Conservation (phyloP, 1,284 basidiomycete genomes). For the Cryptococcus deneoformans region DNA sequence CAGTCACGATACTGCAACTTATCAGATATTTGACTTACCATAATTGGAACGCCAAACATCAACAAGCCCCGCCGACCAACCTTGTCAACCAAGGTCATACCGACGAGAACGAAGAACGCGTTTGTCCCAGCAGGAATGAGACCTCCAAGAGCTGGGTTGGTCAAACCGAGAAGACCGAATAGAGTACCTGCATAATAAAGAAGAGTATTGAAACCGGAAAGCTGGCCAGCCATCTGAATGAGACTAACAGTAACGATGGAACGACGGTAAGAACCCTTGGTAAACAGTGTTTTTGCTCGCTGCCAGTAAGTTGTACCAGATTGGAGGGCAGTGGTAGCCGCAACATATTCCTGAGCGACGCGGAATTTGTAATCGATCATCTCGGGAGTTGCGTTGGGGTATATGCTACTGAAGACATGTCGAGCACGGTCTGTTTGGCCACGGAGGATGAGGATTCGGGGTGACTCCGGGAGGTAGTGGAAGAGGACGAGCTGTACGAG, state of each 20-base stretch:
- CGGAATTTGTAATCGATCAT: conserved; percentile 38
- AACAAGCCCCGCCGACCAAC: conserved; percentile 37
- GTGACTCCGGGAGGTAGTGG: conserved; percentile 46
- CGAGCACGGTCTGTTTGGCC: conserved; percentile 27
- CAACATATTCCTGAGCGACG: conserved; percentile 17
- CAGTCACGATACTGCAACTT: neutral
- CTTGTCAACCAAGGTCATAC: conserved; percentile 36
- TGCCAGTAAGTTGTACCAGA: conserved; percentile 10
- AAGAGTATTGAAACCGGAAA: conserved; percentile 42
- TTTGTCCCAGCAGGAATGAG: conserved; percentile 38
- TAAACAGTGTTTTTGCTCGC: conserved; percentile 15
- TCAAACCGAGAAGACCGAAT: conserved; percentile 40
- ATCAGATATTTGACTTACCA: conserved; percentile 9
- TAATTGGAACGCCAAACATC: conserved; percentile 21
- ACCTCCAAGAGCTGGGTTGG: conserved; percentile 34
- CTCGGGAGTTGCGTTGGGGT: conserved; percentile 27
- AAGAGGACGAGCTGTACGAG: conserved; percentile 37
- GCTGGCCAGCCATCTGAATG: conserved; percentile 24
- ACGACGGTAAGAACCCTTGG: conserved; percentile 21
- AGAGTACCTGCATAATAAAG: conserved; percentile 41
- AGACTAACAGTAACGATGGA: conserved; percentile 21
- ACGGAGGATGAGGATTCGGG: conserved; percentile 36
- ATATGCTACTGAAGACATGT: conserved; percentile 25
- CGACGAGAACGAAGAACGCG: conserved; percentile 32
- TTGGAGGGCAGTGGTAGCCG: conserved; percentile 16